Conservation (phyloP, 176 grass and related monocot species). For the Triticum monococcum region DNA sequence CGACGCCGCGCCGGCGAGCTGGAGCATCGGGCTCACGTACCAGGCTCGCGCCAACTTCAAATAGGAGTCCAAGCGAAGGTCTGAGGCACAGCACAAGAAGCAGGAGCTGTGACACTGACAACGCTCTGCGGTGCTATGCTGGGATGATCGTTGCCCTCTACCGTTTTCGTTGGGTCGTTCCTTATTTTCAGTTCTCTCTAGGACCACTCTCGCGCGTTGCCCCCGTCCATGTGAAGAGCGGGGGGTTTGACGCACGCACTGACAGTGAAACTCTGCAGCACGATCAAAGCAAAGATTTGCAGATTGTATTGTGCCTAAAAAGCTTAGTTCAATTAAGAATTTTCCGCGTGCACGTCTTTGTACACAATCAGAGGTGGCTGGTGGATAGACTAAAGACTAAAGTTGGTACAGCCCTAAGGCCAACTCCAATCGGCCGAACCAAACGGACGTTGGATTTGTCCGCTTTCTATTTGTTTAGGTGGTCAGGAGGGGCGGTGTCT, state of each 20-base stretch:
- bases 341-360: too few relatives aligned
- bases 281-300: constrained; percentile 1
- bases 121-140: not conserved
- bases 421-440: too few relatives aligned
- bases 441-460: too few relatives aligned
- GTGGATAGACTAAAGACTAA: too few relatives aligned
- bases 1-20: constrained; percentile 51
- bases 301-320: not conserved
- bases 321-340: too few relatives aligned
- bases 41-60: constrained; percentile 57
- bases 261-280: not conserved
- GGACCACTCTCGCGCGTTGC: constrained; percentile 13
- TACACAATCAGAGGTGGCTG: too few relatives aligned
- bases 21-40: constrained; percentile 66
- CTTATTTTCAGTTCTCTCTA: not conserved
- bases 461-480: too few relatives aligned
- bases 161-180: not conserved
- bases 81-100: not conserved
- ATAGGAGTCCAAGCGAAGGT: not conserved
- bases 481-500: too few relatives aligned
- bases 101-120: not conserved
- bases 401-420: too few relatives aligned
- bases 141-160: not conserved
- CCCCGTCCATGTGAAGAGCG: constrained; percentile 29
- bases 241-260: constrained; percentile 36